These are phyloP conservation scores for Lyophyllum shimeji DNA, from an alignment of 768 basidiomycete species.

Conservation along the genomic window DNA sequence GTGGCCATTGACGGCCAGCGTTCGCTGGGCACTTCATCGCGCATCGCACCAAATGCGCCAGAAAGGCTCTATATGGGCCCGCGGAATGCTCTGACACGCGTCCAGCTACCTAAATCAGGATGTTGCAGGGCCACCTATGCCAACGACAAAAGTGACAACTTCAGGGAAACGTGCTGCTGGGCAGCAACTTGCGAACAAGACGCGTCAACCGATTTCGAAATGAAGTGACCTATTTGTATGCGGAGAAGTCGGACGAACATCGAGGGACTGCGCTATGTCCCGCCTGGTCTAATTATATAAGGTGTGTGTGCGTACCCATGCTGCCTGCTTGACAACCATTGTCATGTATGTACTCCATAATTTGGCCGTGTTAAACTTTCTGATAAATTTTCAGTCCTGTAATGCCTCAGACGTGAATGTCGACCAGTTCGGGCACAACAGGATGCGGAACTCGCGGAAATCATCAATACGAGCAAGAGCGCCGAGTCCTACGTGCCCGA, in stretches of 20 bases:
- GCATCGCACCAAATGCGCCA: neutral
- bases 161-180: neutral
- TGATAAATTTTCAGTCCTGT: neutral
- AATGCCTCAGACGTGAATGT: neutral
- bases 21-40: neutral
- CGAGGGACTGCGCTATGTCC: neutral
- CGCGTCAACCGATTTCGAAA: neutral
- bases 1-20: neutral
- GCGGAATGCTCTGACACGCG: neutral
- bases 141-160: neutral
- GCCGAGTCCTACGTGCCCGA: too few species aligned
- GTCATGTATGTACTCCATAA: neutral
- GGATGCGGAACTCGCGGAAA: neutral
- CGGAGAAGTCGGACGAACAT: neutral
- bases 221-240: neutral
- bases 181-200: neutral
- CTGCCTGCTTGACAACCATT: constrained; percentile 1
- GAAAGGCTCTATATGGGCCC: neutral
- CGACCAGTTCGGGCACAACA: neutral
- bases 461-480: neutral
- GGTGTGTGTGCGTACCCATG: neutral
- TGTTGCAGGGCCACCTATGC: neutral
- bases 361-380: neutral
- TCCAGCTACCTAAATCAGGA: neutral
- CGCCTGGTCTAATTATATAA: neutral